Percentiles rank a stretch among this genome's conserved stretches.
phyloP scores from a whole-genome alignment of 345 rosid species.

The Turritis glabra region DNA sequence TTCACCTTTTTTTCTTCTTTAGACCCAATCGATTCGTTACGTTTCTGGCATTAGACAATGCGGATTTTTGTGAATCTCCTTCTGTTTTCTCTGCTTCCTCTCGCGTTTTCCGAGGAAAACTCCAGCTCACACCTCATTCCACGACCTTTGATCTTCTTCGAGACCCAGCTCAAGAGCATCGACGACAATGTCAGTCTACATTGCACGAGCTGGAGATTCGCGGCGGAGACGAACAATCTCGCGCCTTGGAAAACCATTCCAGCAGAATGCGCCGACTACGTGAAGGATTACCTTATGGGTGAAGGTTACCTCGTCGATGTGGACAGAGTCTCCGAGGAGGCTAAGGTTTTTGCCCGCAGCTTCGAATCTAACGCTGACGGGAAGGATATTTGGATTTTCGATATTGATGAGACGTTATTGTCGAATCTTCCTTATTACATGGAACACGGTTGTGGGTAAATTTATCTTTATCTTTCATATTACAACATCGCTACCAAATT shows the following conservation, averaged over 20 bases:
- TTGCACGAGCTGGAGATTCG: constrained; percentile 89
- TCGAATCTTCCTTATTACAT: constrained; percentile 84
- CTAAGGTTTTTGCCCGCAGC: constrained; percentile 58
- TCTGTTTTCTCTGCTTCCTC: constrained; percentile 40
- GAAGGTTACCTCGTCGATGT: constrained; percentile 59
- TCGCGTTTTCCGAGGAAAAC: constrained; percentile 43
- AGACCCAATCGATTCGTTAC: not conserved
- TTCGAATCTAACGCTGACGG: constrained; percentile 53
- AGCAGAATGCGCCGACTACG: constrained; percentile 60
- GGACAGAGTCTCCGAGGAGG: constrained; percentile 62
- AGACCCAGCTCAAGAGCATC: constrained; percentile 37
- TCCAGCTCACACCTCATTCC: constrained; percentile 46
- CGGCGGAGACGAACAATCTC: constrained; percentile 78
- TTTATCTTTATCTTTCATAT: not conserved
- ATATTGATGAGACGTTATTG: constrained; percentile 84
- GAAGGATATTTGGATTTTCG: constrained; percentile 82
- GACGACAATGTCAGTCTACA: constrained; percentile 44
- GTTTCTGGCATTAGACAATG: constrained; percentile 39
- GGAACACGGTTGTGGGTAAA: constrained; percentile 73
- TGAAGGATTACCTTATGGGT: constrained; percentile 54
- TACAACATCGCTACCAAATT: not conserved
- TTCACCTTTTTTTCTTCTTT: not conserved
- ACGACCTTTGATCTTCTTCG: constrained; percentile 59
- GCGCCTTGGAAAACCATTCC: constrained; percentile 81
- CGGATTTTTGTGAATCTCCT: constrained; percentile 36